Percentiles rank a stretch among this genome's conserved stretches.
Evolutionary conservation across 257 asterid genomes (phyloP).

Genomic region (Sherardia arvensis): DNA sequence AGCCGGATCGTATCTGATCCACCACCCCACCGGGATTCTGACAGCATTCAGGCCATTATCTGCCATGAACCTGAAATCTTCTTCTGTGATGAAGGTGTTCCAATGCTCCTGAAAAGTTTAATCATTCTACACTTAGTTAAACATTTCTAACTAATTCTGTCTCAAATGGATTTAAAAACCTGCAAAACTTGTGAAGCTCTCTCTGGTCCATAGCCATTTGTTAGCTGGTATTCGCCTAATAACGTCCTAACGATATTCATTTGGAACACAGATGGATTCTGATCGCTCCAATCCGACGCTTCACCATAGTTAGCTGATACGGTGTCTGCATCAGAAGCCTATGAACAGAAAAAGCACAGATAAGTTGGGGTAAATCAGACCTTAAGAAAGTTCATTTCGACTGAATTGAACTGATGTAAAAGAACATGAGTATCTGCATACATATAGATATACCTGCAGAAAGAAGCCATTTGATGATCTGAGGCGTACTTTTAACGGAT

Average conservation of each 20-base stretch:
- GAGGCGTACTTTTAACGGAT: constrained; percentile 14
- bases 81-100: constrained; percentile 48
- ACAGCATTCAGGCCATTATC: constrained; percentile 40
- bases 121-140: neutral
- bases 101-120: constrained; percentile 64
- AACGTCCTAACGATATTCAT: constrained; percentile 21
- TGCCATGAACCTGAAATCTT: constrained; percentile 54
- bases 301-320: constrained; percentile 6
- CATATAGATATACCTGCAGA: constrained; percentile 19
- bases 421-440: neutral
- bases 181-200: constrained; percentile 40
- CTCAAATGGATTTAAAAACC: constrained; percentile 22
- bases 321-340: constrained; percentile 4
- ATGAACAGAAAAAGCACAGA: too few species aligned
- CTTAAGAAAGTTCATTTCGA: neutral
- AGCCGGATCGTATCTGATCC: constrained; percentile 43
- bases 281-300: constrained; percentile 36
- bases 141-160: neutral
- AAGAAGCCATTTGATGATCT: constrained; percentile 22
- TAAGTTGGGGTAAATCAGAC: too few species aligned
- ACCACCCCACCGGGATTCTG: constrained; percentile 83
- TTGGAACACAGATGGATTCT: constrained; percentile 59
- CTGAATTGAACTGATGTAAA: neutral
- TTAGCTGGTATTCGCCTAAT: constrained; percentile 60
- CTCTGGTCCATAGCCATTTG: constrained; percentile 65